phyloP scores from a whole-genome alignment of 2,329 filamentous ascomycete genomes.

The Pestalotiopsis sp. region DNA sequence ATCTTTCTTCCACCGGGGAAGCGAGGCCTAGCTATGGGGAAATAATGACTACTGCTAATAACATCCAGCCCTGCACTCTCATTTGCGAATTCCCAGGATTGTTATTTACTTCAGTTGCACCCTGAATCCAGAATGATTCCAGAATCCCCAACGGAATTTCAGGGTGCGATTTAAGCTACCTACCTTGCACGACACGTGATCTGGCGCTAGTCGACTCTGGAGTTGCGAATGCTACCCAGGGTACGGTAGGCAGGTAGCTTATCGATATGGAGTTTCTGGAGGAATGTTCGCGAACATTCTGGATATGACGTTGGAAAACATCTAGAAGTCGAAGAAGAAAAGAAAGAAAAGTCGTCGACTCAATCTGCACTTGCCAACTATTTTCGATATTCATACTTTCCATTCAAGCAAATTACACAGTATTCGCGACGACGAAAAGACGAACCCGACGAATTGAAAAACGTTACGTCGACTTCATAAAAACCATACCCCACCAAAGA shows the following conservation, averaged over 20 bases:
- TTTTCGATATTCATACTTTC: not conserved
- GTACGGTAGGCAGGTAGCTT: conserved; percentile 1
- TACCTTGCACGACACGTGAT: conserved; percentile 12
- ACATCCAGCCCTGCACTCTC: not conserved
- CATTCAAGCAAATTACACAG: not conserved
- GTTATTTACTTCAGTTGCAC: not conserved
- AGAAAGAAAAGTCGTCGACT: not conserved
- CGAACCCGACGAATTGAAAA: not conserved
- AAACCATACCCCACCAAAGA: not conserved
- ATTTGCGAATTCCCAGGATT: not conserved
- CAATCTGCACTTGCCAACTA: not conserved
- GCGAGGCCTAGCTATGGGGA: not conserved
- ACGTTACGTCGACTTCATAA: not conserved
- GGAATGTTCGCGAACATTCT: conserved; percentile 13
- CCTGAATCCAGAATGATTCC: not conserved
- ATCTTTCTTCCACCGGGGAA: not conserved
- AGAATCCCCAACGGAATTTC: not conserved
- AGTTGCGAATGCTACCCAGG: not conserved
- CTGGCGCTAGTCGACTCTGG: not conserved
- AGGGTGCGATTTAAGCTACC: not conserved
- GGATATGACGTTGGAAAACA: conserved; percentile 5
- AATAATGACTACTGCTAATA: not conserved
- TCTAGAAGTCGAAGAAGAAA: not conserved
- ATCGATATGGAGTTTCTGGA: conserved; percentile 3
- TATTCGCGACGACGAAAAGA: not conserved